A percentile compares a stretch with the other conserved stretches of the same genome.
These are phyloP conservation scores for Tolypocladium guangdongense DNA, from an alignment of 2,329 filamentous ascomycete genomes.

Conservation along the genomic window DNA sequence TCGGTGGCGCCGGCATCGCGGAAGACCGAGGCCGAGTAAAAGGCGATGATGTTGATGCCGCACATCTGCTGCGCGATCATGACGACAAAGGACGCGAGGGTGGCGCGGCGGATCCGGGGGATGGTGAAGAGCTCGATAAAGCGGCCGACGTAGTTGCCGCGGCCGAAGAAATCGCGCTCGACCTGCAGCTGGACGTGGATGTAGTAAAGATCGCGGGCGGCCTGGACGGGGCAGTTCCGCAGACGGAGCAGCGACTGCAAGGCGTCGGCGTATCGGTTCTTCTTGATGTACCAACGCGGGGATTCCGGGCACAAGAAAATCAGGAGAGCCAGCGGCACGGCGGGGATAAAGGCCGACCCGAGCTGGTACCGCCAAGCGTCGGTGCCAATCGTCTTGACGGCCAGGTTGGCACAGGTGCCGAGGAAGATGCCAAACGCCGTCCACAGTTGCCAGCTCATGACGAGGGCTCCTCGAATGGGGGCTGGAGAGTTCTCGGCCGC, in stretches of 20 bases:
- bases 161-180: conserved; percentile 38
- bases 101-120: conserved; percentile 59
- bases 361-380: conserved; percentile 52
- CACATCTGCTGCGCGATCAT: conserved; percentile 73
- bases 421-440: conserved; percentile 51
- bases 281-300: conserved; percentile 57
- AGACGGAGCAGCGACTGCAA: conserved; percentile 43
- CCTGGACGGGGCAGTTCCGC: conserved; percentile 44
- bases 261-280: conserved; percentile 49
- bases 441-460: conserved; percentile 75
- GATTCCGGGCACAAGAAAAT: conserved; percentile 59
- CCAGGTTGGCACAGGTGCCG: conserved; percentile 50
- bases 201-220: conserved; percentile 51
- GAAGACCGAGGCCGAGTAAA: conserved; percentile 60
- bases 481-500: conserved; percentile 65
- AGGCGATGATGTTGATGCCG: conserved; percentile 62
- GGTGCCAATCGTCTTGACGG: conserved; percentile 22
- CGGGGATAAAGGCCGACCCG: conserved; percentile 51
- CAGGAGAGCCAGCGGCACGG: conserved; percentile 42
- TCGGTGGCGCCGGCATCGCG: conserved; percentile 42
- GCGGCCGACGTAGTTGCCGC: conserved; percentile 48
- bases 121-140: conserved; percentile 59
- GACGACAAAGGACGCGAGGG: conserved; percentile 63
- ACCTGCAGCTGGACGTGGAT: conserved; percentile 54
- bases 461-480: conserved; percentile 59